Evolutionary conservation across 306 rosid genomes (phyloP).

Genomic region (Vigna trinervia): DNA sequence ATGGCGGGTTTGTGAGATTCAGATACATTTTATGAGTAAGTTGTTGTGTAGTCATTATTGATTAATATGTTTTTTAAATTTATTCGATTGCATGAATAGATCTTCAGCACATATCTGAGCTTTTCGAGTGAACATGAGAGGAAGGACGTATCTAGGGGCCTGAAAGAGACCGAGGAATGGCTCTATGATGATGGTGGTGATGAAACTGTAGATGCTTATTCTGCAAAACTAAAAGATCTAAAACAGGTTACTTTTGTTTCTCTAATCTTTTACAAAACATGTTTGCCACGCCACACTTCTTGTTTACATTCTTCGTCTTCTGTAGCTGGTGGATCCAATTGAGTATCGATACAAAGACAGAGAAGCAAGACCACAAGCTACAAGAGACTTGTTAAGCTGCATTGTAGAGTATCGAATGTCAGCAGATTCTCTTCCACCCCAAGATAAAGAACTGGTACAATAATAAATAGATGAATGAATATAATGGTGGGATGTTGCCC

Average conservation of each 20-base stretch:
- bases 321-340: constrained; percentile 76
- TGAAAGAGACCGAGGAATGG: constrained; percentile 85
- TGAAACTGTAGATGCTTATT: constrained; percentile 74
- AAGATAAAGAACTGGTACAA: constrained; percentile 50
- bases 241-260: constrained; percentile 65
- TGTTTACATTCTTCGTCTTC: constrained; percentile 30
- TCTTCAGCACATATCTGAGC: constrained; percentile 66
- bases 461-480: constrained; percentile 1
- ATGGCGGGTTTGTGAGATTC: constrained; percentile 33
- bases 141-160: constrained; percentile 67
- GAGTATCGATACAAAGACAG: constrained; percentile 72
- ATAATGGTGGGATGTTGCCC: neutral
- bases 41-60: constrained; percentile 1
- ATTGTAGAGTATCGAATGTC: constrained; percentile 50
- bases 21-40: neutral
- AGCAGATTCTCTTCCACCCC: constrained; percentile 46
- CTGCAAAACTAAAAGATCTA: constrained; percentile 73
- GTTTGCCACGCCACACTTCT: constrained; percentile 23
- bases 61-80: neutral
- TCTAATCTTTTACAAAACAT: constrained; percentile 11
- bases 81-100: constrained; percentile 55
- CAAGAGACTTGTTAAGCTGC: constrained; percentile 53
- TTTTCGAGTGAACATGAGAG: constrained; percentile 72
- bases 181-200: constrained; percentile 82
- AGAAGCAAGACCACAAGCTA: constrained; percentile 74